Evolutionary conservation across 331 rosid genomes (phyloP), one percentile per base, ranked within the genome.

Genomic region (Phaseolus coccineus): DNA sequence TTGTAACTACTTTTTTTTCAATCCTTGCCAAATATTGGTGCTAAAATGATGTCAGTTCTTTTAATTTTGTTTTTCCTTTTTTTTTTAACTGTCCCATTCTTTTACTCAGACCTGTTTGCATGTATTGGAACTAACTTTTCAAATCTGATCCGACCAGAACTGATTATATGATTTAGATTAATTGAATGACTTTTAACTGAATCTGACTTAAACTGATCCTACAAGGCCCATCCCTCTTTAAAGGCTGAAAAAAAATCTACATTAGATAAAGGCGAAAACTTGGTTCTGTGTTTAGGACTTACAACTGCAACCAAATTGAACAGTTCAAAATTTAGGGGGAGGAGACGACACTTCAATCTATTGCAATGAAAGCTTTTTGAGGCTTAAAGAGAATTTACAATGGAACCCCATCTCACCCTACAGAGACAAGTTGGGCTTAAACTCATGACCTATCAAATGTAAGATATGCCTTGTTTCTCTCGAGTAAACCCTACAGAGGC

Each of bases 121-220:
- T 77, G 52, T 39, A 48, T 13, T 64, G n/a, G 2, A 55, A 50
- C 64, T 33, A 50, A 63, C 72, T 58, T 31, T 27, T 30, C 33
- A 35, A 51, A 37, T 22, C 61, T 22, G 27, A 64, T 53, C 19
- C 4, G 19, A 55, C 24, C 74, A 51, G 71, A 78, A 9, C 11
- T 78, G 42, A 55, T 77, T n/a, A 16, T 55, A 68, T 53, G 72
- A 16, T 69, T 55, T 57, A 4, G 76, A 77, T 77, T 46, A 39
- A 11, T 77, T 40, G n/a, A 58, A 55, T 78, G 50, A 16, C 15
- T 78, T 53, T 64, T 8, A 63, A 35, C 27, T 4, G 27, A 53
- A 65, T 39, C 76, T 19, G 51, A 56, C 69, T 42, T 67, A 15
- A 66, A n/a, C 61, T 19, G 22, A 19, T 19, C 22, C 22, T 19